A percentile compares a stretch with the other conserved stretches of the same genome.
These are phyloP conservation scores for Bipolaris oryzae DNA, from an alignment of 2,329 filamentous ascomycete genomes.

Conservation along the genomic window DNA sequence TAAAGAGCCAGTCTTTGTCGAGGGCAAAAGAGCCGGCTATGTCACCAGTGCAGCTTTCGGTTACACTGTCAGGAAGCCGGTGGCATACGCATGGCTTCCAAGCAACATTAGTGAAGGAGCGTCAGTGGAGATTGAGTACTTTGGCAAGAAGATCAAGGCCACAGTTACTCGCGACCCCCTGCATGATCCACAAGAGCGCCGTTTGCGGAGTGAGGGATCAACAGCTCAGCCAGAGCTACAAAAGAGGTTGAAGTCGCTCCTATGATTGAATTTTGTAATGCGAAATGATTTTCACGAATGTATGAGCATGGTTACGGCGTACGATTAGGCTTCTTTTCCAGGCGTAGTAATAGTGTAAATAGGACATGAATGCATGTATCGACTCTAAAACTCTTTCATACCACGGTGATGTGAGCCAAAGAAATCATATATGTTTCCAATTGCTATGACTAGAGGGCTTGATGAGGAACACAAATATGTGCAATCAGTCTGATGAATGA, in stretches of 20 bases:
- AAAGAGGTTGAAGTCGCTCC: constrained; percentile 29
- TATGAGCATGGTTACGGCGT: constrained; percentile 11
- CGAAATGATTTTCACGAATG: constrained; percentile 21
- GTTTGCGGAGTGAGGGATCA: constrained; percentile 38
- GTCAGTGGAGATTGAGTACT: constrained; percentile 66
- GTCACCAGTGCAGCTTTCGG: constrained; percentile 67
- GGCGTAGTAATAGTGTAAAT: not conserved
- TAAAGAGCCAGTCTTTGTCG: constrained; percentile 65
- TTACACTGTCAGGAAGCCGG: constrained; percentile 63
- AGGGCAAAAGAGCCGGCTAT: constrained; percentile 59
- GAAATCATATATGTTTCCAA: not conserved
- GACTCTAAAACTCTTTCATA: not conserved
- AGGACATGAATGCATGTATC: not conserved
- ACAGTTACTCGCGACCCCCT: constrained; percentile 61
- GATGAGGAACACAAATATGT: not conserved
- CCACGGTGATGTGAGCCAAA: not conserved
- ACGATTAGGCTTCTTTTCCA: not conserved
- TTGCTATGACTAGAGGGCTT: not conserved
- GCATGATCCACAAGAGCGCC: constrained; percentile 52
- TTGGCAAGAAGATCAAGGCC: constrained; percentile 60
- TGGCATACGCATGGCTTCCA: constrained; percentile 66
- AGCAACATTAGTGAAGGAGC: constrained; percentile 55
- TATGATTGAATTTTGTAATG: constrained; percentile 22
- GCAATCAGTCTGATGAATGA: not conserved
- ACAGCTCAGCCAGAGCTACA: constrained; percentile 26